Evolutionary conservation across 768 basidiomycete genomes (phyloP).

Genomic region (Tricholoma matsutake): DNA sequence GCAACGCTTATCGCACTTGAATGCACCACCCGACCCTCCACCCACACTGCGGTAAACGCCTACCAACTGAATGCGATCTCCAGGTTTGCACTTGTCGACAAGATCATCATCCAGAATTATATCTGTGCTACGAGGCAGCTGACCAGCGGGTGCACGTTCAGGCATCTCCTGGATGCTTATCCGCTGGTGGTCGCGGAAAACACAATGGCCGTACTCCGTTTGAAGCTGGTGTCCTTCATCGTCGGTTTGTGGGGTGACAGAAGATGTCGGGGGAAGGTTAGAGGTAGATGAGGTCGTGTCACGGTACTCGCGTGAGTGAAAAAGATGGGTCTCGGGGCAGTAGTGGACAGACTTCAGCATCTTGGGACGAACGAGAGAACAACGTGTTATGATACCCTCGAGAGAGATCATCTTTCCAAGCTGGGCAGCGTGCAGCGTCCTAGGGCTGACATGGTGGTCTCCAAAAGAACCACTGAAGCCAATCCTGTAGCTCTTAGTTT

Average conservation of each 20-base stretch:
- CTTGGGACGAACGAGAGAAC: slow-evolving; percentile 96
- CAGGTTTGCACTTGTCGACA: slow-evolving; percentile 96
- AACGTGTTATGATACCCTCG: slow-evolving; percentile 97
- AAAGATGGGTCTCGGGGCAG: slow-evolving; percentile 81
- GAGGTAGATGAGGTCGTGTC: slow-evolving; percentile 89
- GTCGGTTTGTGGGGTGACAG: slow-evolving; percentile 87
- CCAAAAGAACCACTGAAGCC: slow-evolving; percentile 97
- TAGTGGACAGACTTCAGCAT: slow-evolving; percentile 97
- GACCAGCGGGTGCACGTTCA: slow-evolving; percentile 95
- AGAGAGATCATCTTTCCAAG: slow-evolving; percentile 95
- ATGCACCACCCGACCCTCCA: slow-evolving; percentile 86
- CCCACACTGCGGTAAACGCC: slow-evolving; percentile 94
- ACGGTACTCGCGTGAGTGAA: slow-evolving; percentile 88
- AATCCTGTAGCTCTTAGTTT: slow-evolving; percentile 78
- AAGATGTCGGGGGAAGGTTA: slow-evolving; percentile 80
- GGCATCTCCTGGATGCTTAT: slow-evolving; percentile 99
- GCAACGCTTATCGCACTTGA: slow-evolving; percentile 63
- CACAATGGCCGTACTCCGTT: slow-evolving; percentile 89
- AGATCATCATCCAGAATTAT: slow-evolving; percentile 95
- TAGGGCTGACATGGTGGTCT: slow-evolving; percentile 95
- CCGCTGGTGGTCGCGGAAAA: slow-evolving; percentile 95
- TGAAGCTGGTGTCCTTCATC: slow-evolving; percentile 84
- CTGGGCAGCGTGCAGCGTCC: slow-evolving; percentile 83
- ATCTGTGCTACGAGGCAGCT: slow-evolving; percentile 93
- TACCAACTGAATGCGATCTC: slow-evolving; percentile 95